Base-by-base conservation (phyloP, 169 alveolate species). In the Haemoproteus tartakovskyi region DNA sequence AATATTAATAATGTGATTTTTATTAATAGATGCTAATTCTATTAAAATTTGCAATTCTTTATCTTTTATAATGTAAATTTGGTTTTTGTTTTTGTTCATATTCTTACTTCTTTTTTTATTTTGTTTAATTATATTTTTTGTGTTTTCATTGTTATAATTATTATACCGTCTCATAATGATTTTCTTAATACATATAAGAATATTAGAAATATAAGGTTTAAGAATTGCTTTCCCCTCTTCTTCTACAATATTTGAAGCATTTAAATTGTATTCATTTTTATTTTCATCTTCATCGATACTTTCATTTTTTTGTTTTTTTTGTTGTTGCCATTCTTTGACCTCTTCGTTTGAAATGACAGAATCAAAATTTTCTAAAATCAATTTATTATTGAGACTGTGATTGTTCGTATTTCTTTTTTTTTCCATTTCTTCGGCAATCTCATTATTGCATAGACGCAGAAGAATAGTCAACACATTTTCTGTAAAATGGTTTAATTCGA, bases 1-100 rank as follows among this genome's bases (percentile, higher is more conserved):
- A n/a, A 74, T 56, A 8, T 57, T 74, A 18, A 57, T 19, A 19
- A 37, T 50, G 26, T 56, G 50, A 50, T 74, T 57, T 56, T 56
- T 56, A n/a, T 74, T 74, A 21, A 74, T 24, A n/a, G 84, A n/a
- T n/a, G 84, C 54, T 3, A 74, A 57, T 46, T 74, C 84, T 33
- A 74, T 74, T 54, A 74, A 30, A 12, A 74, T 74, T 38, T 74
- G 40, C 16, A 74, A 36, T 36, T 74, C 84, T 46, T 74, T 74
- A 74, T 74, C 46, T 24, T 12, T 57, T 57, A 74, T 48, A 74
- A 74, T 43, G 43, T 18, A 43, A 21, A 74, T 12, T 16, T 41
- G 78, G 8, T 37, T 19, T 16, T 16, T 74, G 27, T 57, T 45
- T 1, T 38, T 74, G n/a, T n/a, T n/a, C n/a, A n/a, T n/a, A n/a